Evolutionary conservation across 257 asterid genomes (phyloP).

Genomic region (Solanum chilense): DNA sequence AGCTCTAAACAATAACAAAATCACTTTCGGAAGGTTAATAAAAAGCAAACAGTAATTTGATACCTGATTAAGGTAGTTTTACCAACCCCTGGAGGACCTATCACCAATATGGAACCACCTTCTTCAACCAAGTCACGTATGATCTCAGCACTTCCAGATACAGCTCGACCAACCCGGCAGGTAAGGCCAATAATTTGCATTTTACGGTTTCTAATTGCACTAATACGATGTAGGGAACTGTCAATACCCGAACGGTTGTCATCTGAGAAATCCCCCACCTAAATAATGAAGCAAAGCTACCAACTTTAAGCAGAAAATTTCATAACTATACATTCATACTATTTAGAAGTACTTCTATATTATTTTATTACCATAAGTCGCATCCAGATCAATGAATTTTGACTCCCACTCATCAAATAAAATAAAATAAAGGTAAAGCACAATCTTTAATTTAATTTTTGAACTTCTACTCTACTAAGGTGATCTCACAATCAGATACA

Average conservation of each 20-base stretch:
- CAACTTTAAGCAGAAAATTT: not conserved
- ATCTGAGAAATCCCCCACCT: constrained; percentile 97
- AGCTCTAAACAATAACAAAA: not conserved
- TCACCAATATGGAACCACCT: constrained; percentile 87
- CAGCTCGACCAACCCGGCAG: constrained; percentile 97
- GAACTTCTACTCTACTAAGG: not conserved
- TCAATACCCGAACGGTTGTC: constrained; percentile 93
- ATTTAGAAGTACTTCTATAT: not conserved
- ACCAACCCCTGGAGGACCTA: constrained; percentile 99
- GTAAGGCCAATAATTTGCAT: constrained; percentile 94
- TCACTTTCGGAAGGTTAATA: not conserved
- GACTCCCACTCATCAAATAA: not conserved
- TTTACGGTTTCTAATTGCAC: constrained; percentile 93
- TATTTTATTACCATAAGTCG: not conserved
- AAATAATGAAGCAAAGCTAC: constrained; percentile 10
- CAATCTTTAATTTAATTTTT: not conserved
- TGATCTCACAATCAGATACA: not conserved
- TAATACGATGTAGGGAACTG: constrained; percentile 87
- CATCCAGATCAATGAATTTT: not conserved
- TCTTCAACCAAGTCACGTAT: constrained; percentile 77
- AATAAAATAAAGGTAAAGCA: not conserved
- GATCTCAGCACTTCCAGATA: constrained; percentile 96
- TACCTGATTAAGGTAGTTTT: constrained; percentile 95
- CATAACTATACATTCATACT: not conserved
- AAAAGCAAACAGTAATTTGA: not conserved